Base-by-base conservation (phyloP, 495 filamentous ascomycete genomes). In the Tuber umbilicatum region DNA sequence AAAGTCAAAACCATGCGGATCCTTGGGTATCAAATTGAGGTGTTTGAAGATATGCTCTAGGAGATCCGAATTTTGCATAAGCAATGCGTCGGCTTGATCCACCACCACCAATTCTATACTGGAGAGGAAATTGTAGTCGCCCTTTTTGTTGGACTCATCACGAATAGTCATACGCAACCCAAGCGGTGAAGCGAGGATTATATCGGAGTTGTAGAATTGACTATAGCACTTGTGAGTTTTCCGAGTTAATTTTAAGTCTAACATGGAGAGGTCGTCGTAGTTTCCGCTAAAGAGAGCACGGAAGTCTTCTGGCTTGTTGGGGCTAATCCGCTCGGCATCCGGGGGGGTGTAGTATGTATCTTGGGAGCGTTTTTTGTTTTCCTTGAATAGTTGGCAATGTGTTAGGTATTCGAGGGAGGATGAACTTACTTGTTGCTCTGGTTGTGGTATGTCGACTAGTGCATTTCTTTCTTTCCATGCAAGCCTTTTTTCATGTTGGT, bases 31-130 rank as follows among this genome's bases (percentile, higher is more conserved):
- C n/a, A n/a, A n/a, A n/a, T n/a, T n/a, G n/a, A n/a, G n/a, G n/a
- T n/a, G n/a, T n/a, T n/a, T n/a, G n/a, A n/a, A n/a, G n/a, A n/a
- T n/a, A n/a, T n/a, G n/a, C n/a, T n/a, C 91, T 72, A 97, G 88
- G 84, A 97, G 94, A 79, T 97, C 94, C 95, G 95, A 98, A 84
- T 97, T 97, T 81, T 99, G 95, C 94, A 97, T 97, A n/a, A 94
- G 87, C 23, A 98, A 86, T 1, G 94, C 93, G 83, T 98, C 95
- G 60, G 93, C 92, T 82, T 97, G 93, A 83, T 99, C 95, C 69
- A 95, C 86, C 55, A 99, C 86, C 38, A 93, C 90, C 16, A 99
- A 82, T 83, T 99, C 95, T 78, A 99, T 92, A 0, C 93, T 97
- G 68, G 90, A 93, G 35, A 99, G 87, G 82, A 97, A 99, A 83